phyloP scores from a whole-genome alignment of 208 protist species.

The Trypanosoma mega region DNA sequence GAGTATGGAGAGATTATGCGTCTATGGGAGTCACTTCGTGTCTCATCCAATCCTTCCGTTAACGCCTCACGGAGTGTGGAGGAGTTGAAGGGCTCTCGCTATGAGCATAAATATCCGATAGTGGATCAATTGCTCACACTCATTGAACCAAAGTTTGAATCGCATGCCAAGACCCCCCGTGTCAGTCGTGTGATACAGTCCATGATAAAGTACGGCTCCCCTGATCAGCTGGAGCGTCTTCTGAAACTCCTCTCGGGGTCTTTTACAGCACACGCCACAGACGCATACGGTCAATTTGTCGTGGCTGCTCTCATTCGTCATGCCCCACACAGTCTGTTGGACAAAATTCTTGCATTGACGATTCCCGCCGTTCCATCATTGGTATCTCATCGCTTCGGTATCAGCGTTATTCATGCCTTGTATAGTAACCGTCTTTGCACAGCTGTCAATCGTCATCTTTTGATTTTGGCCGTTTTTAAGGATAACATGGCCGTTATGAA shows the following conservation, averaged over 20 bases:
- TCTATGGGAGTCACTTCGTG: conserved; percentile 83
- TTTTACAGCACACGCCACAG: conserved; percentile 60
- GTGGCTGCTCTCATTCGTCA: conserved; percentile 81
- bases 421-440: conserved; percentile 86
- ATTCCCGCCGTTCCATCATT: conserved; percentile 70
- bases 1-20: conserved; percentile 86
- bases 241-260: conserved; percentile 55
- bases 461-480: conserved; percentile 83
- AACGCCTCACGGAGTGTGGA: conserved; percentile 27
- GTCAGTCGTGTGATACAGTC: conserved; percentile 87
- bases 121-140: conserved; percentile 82
- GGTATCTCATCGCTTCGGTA: conserved; percentile 85
- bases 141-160: conserved; percentile 77
- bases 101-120: conserved; percentile 86
- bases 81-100: conserved; percentile 51
- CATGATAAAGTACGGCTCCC: conserved; percentile 89
- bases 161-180: conserved; percentile 64
- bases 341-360: conserved; percentile 51
- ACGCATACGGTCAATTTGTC: conserved; percentile 87
- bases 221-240: conserved; percentile 59
- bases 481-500: conserved; percentile 85
- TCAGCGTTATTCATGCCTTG: conserved; percentile 73
- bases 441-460: conserved; percentile 59
- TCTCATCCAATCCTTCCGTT: conserved; percentile 22
- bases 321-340: conserved; percentile 73